These are phyloP conservation scores for Cyphellophora europaea DNA, from an alignment of 2,329 filamentous ascomycete genomes.

Conservation along the genomic window DNA sequence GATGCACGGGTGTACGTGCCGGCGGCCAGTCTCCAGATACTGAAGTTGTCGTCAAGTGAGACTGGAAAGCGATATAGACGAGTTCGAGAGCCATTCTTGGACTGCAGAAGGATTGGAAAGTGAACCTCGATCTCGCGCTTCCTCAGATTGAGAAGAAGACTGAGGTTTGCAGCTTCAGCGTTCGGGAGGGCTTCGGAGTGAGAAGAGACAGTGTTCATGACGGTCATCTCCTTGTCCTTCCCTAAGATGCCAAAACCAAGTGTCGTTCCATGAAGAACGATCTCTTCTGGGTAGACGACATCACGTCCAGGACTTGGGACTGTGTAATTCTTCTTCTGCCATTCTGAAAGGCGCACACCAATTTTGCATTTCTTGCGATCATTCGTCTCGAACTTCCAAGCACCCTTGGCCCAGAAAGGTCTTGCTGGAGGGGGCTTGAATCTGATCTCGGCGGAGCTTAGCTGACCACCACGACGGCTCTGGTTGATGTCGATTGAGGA, in stretches of 20 bases:
- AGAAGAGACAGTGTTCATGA: conserved; percentile 7
- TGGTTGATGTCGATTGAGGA: conserved; percentile 49
- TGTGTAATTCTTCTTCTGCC: conserved; percentile 1
- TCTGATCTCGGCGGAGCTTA: conserved; percentile 37
- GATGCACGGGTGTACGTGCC: neutral
- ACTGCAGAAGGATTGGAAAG: conserved; percentile 26
- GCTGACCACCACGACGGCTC: conserved; percentile 27
- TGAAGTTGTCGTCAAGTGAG: conserved; percentile 17
- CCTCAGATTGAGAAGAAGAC: conserved; percentile 31
- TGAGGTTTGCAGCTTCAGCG: conserved; percentile 20
- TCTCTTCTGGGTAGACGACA: conserved; percentile 13
- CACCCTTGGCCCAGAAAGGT: conserved; percentile 16
- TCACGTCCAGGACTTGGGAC: conserved; percentile 12
- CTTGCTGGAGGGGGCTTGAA: conserved; percentile 39
- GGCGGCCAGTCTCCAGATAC: conserved; percentile 4
- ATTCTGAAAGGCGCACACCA: neutral
- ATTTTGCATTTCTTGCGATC: conserved; percentile 2
- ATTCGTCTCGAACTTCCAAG: conserved; percentile 4
- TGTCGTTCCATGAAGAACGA: conserved; percentile 7
- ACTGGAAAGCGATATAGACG: conserved; percentile 17
- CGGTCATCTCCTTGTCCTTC: conserved; percentile 10
- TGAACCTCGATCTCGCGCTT: conserved; percentile 30
- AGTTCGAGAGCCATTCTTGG: conserved; percentile 6
- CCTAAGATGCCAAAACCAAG: conserved; percentile 17
- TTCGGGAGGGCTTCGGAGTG: conserved; percentile 12